These are phyloP conservation scores for Artemisia princeps DNA, from an alignment of 140 eudicot genomes.

Conservation along the genomic window DNA sequence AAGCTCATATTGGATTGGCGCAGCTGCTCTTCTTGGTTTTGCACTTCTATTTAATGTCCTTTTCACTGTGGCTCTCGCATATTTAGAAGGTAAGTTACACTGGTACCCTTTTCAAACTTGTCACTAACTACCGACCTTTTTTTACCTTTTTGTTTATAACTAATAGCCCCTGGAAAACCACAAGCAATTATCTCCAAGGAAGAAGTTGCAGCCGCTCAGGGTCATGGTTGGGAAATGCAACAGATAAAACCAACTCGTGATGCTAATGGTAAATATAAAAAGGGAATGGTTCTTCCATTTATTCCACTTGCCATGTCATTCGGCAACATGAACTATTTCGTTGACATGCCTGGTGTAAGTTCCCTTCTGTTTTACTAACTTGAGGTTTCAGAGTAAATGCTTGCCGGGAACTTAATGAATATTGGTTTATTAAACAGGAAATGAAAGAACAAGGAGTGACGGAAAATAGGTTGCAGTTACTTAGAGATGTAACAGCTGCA, in stretches of 20 bases:
- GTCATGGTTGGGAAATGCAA: slow-evolving; percentile 29
- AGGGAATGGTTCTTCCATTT: slow-evolving; percentile 67
- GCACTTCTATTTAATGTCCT: slow-evolving; percentile 47
- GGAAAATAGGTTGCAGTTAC: slow-evolving; percentile 36
- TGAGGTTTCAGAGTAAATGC: background rate
- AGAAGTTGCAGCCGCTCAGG: slow-evolving; percentile 48
- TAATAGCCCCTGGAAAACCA: slow-evolving; percentile 64
- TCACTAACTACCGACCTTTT: too few species aligned
- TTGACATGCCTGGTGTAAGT: slow-evolving; percentile 69
- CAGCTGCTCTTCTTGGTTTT: slow-evolving; percentile 50
- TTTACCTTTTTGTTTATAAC: too few species aligned
- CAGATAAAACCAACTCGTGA: slow-evolving; percentile 33
- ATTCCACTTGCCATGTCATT: slow-evolving; percentile 58
- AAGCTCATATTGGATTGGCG: slow-evolving; percentile 53
- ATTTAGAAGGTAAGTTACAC: slow-evolving; percentile 24
- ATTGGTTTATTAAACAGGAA: background rate
- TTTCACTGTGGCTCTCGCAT: slow-evolving; percentile 48
- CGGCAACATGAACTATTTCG: slow-evolving; percentile 52
- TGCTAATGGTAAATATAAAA: slow-evolving; percentile 26
- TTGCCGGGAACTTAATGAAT: background rate
- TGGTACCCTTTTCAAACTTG: too few species aligned
- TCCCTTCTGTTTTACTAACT: background rate
- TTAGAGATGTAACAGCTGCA: slow-evolving; percentile 37
- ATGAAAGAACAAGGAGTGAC: slow-evolving; percentile 5
- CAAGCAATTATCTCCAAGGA: slow-evolving; percentile 87